Percentiles rank a stretch among this genome's conserved stretches.
These are phyloP conservation scores for Mycosphaerella arachidis DNA, from an alignment of 2,329 filamentous ascomycete genomes.

Conservation along the genomic window DNA sequence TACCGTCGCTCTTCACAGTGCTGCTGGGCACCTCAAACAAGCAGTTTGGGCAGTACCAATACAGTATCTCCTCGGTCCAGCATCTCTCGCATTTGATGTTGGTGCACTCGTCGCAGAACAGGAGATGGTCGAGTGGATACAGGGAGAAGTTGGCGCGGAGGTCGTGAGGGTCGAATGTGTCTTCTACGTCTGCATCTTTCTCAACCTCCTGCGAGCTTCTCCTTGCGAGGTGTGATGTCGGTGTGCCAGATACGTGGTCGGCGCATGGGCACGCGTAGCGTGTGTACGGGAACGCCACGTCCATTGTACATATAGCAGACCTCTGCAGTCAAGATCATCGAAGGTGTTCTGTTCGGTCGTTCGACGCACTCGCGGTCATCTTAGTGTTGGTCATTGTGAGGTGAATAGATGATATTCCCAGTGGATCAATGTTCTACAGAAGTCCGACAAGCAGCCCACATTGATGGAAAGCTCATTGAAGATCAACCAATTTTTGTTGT, in stretches of 20 bases:
- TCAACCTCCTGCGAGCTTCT: conserved; percentile 30
- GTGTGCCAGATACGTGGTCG: conserved; percentile 41
- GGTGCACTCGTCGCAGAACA: conserved; percentile 97
- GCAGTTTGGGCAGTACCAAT: conserved; percentile 92
- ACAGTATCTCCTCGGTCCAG: conserved; percentile 86
- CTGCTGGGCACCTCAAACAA: conserved; percentile 94
- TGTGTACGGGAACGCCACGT: conserved; percentile 58
- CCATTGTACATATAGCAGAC: conserved; percentile 37
- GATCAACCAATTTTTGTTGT: not conserved
- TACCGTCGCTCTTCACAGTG: conserved; percentile 86
- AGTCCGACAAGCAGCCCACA: not conserved
- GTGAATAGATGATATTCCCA: not conserved
- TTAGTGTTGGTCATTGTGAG: not conserved
- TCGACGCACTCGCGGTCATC: not conserved
- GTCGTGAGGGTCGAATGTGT: conserved; percentile 81
- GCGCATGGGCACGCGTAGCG: conserved; percentile 63
- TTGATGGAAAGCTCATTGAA: not conserved
- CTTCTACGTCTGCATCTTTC: conserved; percentile 64
- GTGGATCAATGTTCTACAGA: not conserved
- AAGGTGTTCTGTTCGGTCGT: no score
- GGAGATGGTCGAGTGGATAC: conserved; percentile 85
- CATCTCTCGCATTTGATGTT: conserved; percentile 92
- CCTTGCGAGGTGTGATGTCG: conserved; percentile 32
- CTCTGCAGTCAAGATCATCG: no score
- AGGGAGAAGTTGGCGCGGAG: conserved; percentile 85